Evolutionary conservation across 805 yeast genomes (phyloP).

Genomic region (Spencermartinsiella europaea): DNA sequence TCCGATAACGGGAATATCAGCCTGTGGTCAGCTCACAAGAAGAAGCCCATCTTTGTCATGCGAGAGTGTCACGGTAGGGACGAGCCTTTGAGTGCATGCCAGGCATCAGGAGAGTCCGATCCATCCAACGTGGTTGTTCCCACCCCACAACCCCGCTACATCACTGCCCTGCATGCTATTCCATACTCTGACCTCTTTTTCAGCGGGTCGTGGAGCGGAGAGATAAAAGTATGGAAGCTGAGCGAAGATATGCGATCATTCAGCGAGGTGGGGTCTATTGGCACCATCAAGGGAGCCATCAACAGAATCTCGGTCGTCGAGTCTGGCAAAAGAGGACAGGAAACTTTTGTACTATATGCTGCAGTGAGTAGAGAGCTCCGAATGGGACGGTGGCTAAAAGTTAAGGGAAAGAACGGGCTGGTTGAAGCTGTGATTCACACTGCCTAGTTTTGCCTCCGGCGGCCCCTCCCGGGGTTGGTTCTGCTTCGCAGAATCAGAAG

Average conservation of each 20-base stretch:
- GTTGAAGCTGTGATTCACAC: constrained; percentile 32
- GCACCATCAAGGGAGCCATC: constrained; percentile 58
- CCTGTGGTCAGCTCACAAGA: constrained; percentile 88
- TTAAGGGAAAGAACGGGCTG: constrained; percentile 62
- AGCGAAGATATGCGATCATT: constrained; percentile 60
- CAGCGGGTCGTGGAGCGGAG: constrained; percentile 86
- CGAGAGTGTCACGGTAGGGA: constrained; percentile 75
- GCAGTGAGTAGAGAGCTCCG: constrained; percentile 80
- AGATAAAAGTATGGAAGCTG: constrained; percentile 71
- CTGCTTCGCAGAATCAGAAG: too few species aligned
- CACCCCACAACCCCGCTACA: constrained; percentile 72
- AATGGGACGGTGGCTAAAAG: constrained; percentile 77
- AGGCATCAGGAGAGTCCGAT: constrained; percentile 47
- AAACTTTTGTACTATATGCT: constrained; percentile 49
- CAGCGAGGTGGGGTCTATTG: constrained; percentile 48
- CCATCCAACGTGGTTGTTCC: constrained; percentile 41
- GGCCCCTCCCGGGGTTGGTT: too few species aligned
- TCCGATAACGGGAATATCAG: constrained; percentile 88
- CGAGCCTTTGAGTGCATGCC: constrained; percentile 43
- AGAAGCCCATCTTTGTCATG: constrained; percentile 71
- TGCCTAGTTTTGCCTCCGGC: background rate
- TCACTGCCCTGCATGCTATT: constrained; percentile 72
- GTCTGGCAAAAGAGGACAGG: constrained; percentile 33
- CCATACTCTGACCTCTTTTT: constrained; percentile 82
- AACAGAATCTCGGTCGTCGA: constrained; percentile 29